phyloP scores from a whole-genome alignment of 176 grass and related monocot genomes.

The Ensete glaucum region DNA sequence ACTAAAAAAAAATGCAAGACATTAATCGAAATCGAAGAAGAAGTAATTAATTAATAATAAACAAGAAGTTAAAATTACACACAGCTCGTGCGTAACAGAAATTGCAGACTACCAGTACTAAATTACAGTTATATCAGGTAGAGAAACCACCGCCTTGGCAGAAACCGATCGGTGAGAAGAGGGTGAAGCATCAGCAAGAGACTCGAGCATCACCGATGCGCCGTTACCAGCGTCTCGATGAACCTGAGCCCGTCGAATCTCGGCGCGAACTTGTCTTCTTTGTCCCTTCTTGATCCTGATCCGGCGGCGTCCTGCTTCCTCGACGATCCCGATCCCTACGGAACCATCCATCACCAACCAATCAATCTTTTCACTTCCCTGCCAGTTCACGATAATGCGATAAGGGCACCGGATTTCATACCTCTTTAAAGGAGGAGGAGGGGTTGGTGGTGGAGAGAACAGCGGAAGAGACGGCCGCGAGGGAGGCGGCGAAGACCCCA shows the following conservation, averaged over 20 bases:
- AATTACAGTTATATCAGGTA: too few species aligned
- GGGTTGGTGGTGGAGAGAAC: background rate
- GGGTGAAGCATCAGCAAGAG: background rate
- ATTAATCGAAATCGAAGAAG: too few species aligned
- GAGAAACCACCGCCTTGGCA: background rate
- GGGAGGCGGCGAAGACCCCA: background rate
- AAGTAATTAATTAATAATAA: too few species aligned
- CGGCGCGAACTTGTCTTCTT: background rate
- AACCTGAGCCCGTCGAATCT: slow-evolving; percentile 3
- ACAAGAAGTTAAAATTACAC: too few species aligned
- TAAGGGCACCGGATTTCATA: background rate
- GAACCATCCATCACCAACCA: background rate
- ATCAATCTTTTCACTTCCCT: background rate
- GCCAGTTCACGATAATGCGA: background rate
- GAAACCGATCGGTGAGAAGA: background rate
- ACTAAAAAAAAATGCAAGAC: too few species aligned
- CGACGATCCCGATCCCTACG: background rate
- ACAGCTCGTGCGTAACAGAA: too few species aligned
- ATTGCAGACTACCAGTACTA: too few species aligned
- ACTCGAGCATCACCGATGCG: background rate
- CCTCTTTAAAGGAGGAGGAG: background rate
- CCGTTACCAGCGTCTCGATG: slow-evolving; percentile 6
- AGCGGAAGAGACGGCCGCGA: background rate
- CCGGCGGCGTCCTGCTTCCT: background rate
- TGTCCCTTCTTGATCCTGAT: background rate